These are phyloP conservation scores for Cucurbita ficifolia DNA, from an alignment of 306 rosid species.

Conservation along the genomic window DNA sequence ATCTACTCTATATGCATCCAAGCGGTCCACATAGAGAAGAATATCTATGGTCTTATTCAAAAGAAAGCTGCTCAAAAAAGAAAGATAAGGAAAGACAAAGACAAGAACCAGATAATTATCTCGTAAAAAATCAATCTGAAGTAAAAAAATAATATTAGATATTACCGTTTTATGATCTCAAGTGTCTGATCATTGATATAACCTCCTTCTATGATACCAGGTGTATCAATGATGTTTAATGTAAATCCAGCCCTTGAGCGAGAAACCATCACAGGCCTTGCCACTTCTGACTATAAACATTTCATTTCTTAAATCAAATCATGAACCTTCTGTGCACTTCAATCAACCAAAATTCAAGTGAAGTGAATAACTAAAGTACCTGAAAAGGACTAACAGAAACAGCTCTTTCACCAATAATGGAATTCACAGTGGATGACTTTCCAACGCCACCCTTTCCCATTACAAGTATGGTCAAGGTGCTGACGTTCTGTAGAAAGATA, in stretches of 20 bases:
- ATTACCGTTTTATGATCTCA: slow-evolving; percentile 57
- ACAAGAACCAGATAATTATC: not conserved
- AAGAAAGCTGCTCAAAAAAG: slow-evolving; percentile 45
- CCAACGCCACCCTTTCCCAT: slow-evolving; percentile 99
- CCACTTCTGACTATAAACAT: slow-evolving; percentile 58
- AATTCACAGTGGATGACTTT: slow-evolving; percentile 87
- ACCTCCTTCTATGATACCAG: slow-evolving; percentile 97
- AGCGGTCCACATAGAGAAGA: slow-evolving; percentile 85
- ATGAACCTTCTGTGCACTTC: not conserved
- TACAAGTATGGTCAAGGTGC: slow-evolving; percentile 80
- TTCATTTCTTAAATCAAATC: not conserved
- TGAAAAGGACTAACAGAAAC: slow-evolving; percentile 86
- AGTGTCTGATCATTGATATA: slow-evolving; percentile 69
- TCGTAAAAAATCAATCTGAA: not conserved
- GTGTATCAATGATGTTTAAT: slow-evolving; percentile 82
- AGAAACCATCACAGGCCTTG: slow-evolving; percentile 76
- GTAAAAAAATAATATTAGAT: not conserved
- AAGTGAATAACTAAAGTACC: slow-evolving; percentile 22
- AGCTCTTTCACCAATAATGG: slow-evolving; percentile 76
- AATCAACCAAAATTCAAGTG: not conserved
- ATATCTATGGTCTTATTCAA: slow-evolving; percentile 88
- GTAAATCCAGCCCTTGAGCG: slow-evolving; percentile 82
- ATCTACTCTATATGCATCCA: slow-evolving; percentile 90
- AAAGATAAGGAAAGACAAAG: not conserved
- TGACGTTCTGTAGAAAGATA: slow-evolving; percentile 44